Percentiles rank a stretch among this genome's conserved stretches.
Conservation (phyloP, 345 rosid genomes). For the Passiflora organensis region DNA sequence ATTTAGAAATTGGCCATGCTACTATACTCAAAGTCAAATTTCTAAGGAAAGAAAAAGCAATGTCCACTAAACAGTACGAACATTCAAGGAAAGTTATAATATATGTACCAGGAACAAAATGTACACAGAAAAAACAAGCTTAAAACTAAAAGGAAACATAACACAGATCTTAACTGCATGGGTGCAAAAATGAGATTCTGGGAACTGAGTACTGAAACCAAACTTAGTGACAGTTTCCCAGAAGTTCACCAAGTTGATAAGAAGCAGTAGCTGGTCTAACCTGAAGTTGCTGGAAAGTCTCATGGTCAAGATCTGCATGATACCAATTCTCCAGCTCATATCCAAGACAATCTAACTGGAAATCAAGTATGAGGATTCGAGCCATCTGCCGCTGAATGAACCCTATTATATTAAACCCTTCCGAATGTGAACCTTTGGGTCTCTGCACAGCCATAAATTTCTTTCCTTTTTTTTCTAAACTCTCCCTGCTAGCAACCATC, state of each 20-base stretch:
- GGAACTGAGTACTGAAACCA: too few species aligned
- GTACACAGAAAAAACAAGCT: too few species aligned
- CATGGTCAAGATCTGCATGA: constrained; percentile 95
- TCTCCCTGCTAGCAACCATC: constrained; percentile 90
- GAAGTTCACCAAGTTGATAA: neutral
- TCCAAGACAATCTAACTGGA: constrained; percentile 84
- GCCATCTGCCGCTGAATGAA: constrained; percentile 91
- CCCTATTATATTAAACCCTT: constrained; percentile 72
- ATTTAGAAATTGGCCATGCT: neutral
- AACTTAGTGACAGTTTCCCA: too few species aligned
- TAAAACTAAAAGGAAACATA: too few species aligned
- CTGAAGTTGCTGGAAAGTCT: constrained; percentile 93
- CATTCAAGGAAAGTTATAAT: too few species aligned
- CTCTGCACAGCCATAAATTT: constrained; percentile 40
- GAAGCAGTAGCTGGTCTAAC: constrained; percentile 25
- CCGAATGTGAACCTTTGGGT: constrained; percentile 51
- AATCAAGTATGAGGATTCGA: constrained; percentile 61
- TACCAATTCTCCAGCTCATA: constrained; percentile 75
- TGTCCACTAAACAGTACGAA: too few species aligned
- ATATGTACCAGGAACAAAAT: too few species aligned
- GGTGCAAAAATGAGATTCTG: too few species aligned
- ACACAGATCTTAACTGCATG: too few species aligned
- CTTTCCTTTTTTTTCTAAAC: constrained; percentile 58
- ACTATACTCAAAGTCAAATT: neutral
- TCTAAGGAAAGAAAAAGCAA: neutral